phyloP scores from a whole-genome alignment of 2,329 filamentous ascomycete genomes.

The Talaromyces islandicus region DNA sequence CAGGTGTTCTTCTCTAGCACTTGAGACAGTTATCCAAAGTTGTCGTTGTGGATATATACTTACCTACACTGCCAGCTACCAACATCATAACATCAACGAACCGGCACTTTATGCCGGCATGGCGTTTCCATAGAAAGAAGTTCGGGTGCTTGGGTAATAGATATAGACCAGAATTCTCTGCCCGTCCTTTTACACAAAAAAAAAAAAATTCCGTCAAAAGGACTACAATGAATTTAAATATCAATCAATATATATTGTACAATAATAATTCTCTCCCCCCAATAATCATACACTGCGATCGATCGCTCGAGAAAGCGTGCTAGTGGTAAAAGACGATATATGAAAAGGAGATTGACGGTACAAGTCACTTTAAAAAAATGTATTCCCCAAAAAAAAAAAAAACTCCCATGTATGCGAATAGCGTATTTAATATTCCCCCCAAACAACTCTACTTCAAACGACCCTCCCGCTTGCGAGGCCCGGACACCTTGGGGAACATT shows the following conservation, averaged over 20 bases:
- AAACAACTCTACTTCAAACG: not conserved
- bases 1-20: not conserved
- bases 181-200: not conserved
- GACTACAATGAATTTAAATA: not conserved
- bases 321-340: not conserved
- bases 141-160: not conserved
- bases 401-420: constrained; percentile 9
- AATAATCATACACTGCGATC: constrained; percentile 7
- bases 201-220: not conserved
- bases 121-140: constrained; percentile 18
- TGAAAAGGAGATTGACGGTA: not conserved
- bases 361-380: not conserved
- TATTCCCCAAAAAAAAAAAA: constrained; percentile 1
- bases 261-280: not conserved
- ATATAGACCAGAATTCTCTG: not conserved
- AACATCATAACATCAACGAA: constrained; percentile 33
- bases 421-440: not conserved
- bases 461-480: constrained; percentile 60
- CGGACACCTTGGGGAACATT: constrained; percentile 67
- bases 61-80: constrained; percentile 19
- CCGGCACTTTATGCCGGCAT: constrained; percentile 39
- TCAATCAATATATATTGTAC: constrained; percentile 9
- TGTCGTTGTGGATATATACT: not conserved
- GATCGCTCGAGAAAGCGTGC: not conserved
- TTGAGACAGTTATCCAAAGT: not conserved